phyloP scores from a whole-genome alignment of 306 rosid genomes.

The Lathyrus aphaca region DNA sequence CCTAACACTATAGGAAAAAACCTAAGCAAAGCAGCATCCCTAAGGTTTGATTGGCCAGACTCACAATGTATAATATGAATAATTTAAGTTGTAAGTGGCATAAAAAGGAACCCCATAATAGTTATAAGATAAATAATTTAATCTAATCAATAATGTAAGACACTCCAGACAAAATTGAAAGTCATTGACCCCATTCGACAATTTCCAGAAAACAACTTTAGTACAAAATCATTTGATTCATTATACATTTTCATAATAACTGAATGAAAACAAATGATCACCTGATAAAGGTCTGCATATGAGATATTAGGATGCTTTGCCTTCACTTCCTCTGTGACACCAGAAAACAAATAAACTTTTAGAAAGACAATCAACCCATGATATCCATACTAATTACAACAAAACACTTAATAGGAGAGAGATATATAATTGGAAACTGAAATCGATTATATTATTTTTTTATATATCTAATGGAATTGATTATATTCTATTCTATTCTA shows the following conservation, averaged over 20 bases:
- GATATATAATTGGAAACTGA: no score
- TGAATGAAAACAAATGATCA: conserved; percentile 46
- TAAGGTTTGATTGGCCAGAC: conserved; percentile 4
- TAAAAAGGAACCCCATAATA: conserved; percentile 23
- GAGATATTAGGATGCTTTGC: conserved; percentile 69
- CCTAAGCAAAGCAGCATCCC: conserved; percentile 16
- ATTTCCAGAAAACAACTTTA: conserved; percentile 2
- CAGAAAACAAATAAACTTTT: conserved; percentile 42
- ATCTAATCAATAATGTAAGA: conserved; percentile 1
- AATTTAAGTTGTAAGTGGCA: conserved; percentile 13
- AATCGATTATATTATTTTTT: conserved; percentile 5
- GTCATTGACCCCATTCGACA: conserved; percentile 7
- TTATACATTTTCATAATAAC: conserved; percentile 10
- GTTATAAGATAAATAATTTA: not conserved
- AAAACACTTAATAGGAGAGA: not conserved
- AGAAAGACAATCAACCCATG: conserved; percentile 9
- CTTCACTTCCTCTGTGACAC: conserved; percentile 82
- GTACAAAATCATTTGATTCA: conserved; percentile 15
- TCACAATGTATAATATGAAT: not conserved
- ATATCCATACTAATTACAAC: not conserved
- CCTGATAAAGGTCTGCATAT: conserved; percentile 92
- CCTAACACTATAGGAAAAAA: conserved; percentile 15
- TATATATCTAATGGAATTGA: not conserved
- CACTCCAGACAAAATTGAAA: conserved; percentile 21
- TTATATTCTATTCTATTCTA: conserved; percentile 6